Evolutionary conservation across 257 asterid species (phyloP), one percentile per base, ranked within the genome.

Genomic region (Nicotiana knightiana): DNA sequence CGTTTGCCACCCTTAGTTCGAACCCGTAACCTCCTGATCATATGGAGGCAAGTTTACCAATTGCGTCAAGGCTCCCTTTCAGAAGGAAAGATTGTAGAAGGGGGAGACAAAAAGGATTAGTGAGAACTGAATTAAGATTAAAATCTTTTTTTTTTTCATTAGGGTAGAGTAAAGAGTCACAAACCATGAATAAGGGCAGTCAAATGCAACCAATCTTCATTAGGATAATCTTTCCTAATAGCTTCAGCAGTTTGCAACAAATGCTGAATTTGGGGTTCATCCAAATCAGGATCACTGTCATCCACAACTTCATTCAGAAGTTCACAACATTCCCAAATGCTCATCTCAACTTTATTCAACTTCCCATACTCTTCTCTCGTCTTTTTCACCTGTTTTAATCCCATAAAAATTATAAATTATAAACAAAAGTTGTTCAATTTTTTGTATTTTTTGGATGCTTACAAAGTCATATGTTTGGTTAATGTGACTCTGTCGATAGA

Each of bases 321-420:
- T 33, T 86, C 92, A 46, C 92, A 88, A 18, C 92, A 83, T 85
- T 88, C 92, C 92, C 92, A 89, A 43, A 88, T 86, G 51, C 92
- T 88, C 92, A 86, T 89, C 76, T 84, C 91, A 15, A 61, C 81
- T 64, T 21, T 81, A 57, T 89, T 84, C 85, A 89, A 0, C 65
- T 84, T 86, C 11, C 79, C 76, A 67, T 83, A 88, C 32, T 62
- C 80, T 30, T 83, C 90, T 16, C 87, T 86, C 89, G 81, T 88
- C 32, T 24, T 54, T 81, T 68, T 86, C 71, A 81, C 90, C 92
- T 89, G 65, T 18, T 71, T 81, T 51, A 5, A 77, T 39, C 39
- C 35, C 28, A 32, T 1, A 46, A 43, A 43, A 21, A 35, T 18
- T 1, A 10, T 37, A 53, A 18, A 30, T 39, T 37, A 62, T 30